Percentiles rank a stretch among this genome's conserved stretches.
These are phyloP conservation scores for Tricholoma sp. DNA, from an alignment of 768 basidiomycete genomes.

Conservation along the genomic window DNA sequence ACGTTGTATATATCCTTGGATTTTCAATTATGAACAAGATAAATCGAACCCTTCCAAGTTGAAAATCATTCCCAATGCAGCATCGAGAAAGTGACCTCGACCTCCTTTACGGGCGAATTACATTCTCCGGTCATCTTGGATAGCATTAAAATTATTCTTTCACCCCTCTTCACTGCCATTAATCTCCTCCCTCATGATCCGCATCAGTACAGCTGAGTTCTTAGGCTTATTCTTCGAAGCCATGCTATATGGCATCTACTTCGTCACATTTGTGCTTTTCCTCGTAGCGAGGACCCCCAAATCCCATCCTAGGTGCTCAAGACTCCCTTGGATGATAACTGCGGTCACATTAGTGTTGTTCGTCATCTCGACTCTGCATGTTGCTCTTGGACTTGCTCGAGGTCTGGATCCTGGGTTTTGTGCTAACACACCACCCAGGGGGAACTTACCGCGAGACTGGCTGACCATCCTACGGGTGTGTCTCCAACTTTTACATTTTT, in stretches of 20 bases:
- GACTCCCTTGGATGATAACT: not conserved
- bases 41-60: too few relatives aligned
- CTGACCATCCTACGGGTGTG: not conserved
- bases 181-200: too few relatives aligned
- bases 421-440: too few relatives aligned
- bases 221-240: not conserved
- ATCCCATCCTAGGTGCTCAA: not conserved
- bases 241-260: not conserved
- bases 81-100: too few relatives aligned
- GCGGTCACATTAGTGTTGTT: not conserved
- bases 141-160: too few relatives aligned
- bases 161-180: too few relatives aligned
- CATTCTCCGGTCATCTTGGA: too few relatives aligned
- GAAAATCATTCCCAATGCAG: too few relatives aligned
- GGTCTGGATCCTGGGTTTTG: not conserved
- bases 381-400: not conserved
- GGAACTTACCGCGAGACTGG: not conserved
- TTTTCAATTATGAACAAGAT: too few relatives aligned
- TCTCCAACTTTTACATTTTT: not conserved
- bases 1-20: too few relatives aligned
- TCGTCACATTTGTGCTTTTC: not conserved
- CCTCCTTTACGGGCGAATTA: too few relatives aligned
- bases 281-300: not conserved
- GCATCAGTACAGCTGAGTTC: slow-evolving; percentile 10
- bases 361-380: not conserved